phyloP scores from a whole-genome alignment of 179 eudicot genomes.

The Nepenthes alata region DNA sequence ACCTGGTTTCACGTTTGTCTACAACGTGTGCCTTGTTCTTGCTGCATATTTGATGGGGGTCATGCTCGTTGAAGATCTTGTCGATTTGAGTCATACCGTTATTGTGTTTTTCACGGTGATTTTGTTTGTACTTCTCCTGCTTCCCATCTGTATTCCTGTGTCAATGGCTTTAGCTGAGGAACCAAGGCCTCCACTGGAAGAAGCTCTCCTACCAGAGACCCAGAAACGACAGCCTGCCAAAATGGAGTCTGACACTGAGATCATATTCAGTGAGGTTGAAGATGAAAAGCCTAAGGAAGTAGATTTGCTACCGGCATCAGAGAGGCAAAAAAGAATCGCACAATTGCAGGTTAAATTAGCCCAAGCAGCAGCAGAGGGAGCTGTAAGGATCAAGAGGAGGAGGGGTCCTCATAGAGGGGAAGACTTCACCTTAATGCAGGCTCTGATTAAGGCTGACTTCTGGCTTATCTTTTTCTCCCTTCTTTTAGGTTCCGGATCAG shows the following conservation, averaged over 20 bases:
- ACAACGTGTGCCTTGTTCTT: conserved; percentile 57
- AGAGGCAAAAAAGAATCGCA: conserved; percentile 38
- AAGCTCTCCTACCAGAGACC: conserved; percentile 36
- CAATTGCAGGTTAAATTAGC: conserved; percentile 37
- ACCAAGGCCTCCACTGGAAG: conserved; percentile 32
- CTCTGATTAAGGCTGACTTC: conserved; percentile 53
- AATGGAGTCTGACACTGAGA: conserved; percentile 31
- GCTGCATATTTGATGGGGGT: conserved; percentile 89
- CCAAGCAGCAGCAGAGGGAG: conserved; percentile 54
- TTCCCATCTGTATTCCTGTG: conserved; percentile 57
- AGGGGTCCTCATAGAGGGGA: conserved; percentile 53
- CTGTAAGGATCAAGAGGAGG: conserved; percentile 38
- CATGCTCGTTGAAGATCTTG: conserved; percentile 74
- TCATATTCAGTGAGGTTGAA: conserved; percentile 43
- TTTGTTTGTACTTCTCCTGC: conserved; percentile 40
- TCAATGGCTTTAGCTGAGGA: conserved; percentile 31
- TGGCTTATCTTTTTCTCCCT: conserved; percentile 42
- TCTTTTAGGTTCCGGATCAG: conserved; percentile 44
- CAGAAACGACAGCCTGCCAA: conserved; percentile 25
- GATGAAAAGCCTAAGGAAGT: conserved; percentile 36
- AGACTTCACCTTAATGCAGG: conserved; percentile 43
- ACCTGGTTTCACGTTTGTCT: conserved; percentile 51
- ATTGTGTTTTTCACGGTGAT: conserved; percentile 43
- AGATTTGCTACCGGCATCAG: conserved; percentile 33
- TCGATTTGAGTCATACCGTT: conserved; percentile 43